Conservation (phyloP, 306 rosid species). For the Begonia loranthoides region DNA sequence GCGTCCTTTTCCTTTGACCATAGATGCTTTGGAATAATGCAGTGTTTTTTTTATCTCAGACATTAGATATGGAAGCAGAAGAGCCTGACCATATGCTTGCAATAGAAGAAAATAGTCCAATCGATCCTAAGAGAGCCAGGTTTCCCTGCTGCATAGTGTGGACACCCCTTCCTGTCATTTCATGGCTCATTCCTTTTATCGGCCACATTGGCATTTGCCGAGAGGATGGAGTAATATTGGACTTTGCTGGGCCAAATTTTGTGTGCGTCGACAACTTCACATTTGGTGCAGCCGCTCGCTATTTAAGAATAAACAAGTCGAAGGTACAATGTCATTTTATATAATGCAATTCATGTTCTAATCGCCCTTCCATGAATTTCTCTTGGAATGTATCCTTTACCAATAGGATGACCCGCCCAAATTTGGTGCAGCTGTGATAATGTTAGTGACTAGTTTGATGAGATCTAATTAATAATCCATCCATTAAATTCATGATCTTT, state of each 20-base stretch:
- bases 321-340: constrained; percentile 30
- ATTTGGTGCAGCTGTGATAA: too few species aligned
- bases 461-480: constrained; percentile 9
- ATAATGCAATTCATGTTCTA: background rate
- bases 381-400: too few species aligned
- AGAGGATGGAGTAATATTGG: constrained; percentile 93
- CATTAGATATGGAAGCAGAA: constrained; percentile 42
- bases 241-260: constrained; percentile 93
- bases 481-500: constrained; percentile 7
- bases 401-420: too few species aligned
- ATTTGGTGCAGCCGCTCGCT: constrained; percentile 76
- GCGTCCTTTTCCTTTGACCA: too few species aligned
- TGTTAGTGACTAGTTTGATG: background rate
- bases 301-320: constrained; percentile 52
- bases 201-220: constrained; percentile 96
- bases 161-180: constrained; percentile 92
- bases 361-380: background rate
- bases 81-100: constrained; percentile 35
- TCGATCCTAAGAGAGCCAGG: constrained; percentile 63
- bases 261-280: constrained; percentile 77
- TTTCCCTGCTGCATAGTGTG: constrained; percentile 93
- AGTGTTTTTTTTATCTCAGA: background rate
- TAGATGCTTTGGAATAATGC: too few species aligned
- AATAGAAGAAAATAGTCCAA: constrained; percentile 38
- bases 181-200: constrained; percentile 86